Base-by-base conservation (phyloP, 2,329 filamentous ascomycete species). In the Colletotrichum plurivorum region DNA sequence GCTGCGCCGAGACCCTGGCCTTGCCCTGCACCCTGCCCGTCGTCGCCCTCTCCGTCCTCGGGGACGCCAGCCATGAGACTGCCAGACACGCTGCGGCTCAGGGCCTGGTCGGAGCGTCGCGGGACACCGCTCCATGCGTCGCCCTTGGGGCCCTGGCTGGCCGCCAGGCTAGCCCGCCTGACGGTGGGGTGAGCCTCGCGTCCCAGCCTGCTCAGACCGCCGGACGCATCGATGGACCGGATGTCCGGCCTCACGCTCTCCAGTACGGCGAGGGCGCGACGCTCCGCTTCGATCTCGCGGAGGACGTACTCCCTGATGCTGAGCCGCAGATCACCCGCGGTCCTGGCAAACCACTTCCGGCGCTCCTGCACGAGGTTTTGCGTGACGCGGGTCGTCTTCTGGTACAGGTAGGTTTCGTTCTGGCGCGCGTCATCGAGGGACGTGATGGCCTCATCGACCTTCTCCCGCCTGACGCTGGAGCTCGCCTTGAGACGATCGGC, bases 61-160 rank as follows among this genome's bases (percentile, higher is more conserved):
- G 86, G 84, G 10, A 91, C 83, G 31, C 87, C 86, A n/a, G 88
- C 84, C 71, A 91, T 88, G 72, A 93, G 88, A 77, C 90, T 93
- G 55, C 92, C 90, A 64, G 92, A 94, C 72, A 95, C 87, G 77
- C 91, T 95, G 74, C 94, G 88, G 76, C 88, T 92, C 64, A 94
- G 82, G n/a, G 90, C 91, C 49, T 62, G 59, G 74, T 97, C 94
- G 36, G 91, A 90, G 63, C 93, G 89, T 71, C 96, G 89, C 43
- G 95, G 94, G 31, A 98, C 94, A 67, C 96, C 96, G 75, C 94
- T 97, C 96, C 96, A 99, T 16, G 96, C 92, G 80, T 99, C 96
- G n/a, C 96, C 96, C 83, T 97, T 97, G 57, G 96, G 95, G 0
- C 96, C 96, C 81, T 99, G 96, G 75, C 93, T 96, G 54, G 93